Evolutionary conservation across 2,329 filamentous ascomycete species (phyloP).

Genomic region (Alternaria solani): DNA sequence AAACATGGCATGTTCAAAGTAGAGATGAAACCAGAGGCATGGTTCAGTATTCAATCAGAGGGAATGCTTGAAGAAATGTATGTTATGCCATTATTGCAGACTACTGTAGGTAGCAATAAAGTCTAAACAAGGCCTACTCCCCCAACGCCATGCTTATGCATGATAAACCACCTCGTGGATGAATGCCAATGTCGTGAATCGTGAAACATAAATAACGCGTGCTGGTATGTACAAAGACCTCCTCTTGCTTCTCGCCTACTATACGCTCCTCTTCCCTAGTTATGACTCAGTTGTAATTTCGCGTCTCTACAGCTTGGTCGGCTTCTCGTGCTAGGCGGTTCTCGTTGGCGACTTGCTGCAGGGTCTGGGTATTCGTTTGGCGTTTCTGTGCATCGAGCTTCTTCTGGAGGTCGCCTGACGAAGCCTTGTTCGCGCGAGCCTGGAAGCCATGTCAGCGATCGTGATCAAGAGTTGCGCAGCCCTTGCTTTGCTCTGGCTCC

Average conservation of each 20-base stretch:
- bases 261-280: neutral
- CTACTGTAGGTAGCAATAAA: neutral
- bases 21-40: neutral
- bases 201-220: neutral
- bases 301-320: conserved; percentile 67
- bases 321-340: conserved; percentile 72
- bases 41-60: neutral
- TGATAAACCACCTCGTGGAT: conserved; percentile 1
- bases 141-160: conserved; percentile 3
- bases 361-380: conserved; percentile 71
- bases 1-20: neutral
- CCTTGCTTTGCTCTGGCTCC: conserved; percentile 1
- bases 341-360: conserved; percentile 72
- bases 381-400: conserved; percentile 79
- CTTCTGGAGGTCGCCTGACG: conserved; percentile 60
- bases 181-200: conserved; percentile 2
- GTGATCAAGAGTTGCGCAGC: neutral
- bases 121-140: neutral
- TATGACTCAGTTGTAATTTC: conserved; percentile 62
- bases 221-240: conserved; percentile 5
- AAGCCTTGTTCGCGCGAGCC: conserved; percentile 71
- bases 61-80: neutral
- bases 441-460: conserved; percentile 47
- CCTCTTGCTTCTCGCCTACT: neutral
- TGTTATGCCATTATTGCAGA: neutral